Conservation (phyloP, 2,329 filamentous ascomycete species). For the Botrytis byssoidea region DNA sequence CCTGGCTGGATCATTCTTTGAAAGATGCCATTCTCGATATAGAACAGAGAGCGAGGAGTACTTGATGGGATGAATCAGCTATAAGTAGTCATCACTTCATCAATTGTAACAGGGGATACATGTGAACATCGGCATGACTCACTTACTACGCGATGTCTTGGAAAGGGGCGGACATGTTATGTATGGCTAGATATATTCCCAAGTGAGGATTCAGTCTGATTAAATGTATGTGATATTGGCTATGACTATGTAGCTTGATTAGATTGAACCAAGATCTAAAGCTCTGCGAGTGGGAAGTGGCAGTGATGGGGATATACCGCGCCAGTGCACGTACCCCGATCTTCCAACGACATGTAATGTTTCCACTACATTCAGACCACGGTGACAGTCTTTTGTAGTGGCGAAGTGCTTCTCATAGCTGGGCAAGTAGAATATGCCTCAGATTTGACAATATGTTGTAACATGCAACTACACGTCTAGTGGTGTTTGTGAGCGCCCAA, state of each 20-base stretch:
- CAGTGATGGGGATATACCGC: neutral
- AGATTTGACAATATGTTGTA: neutral
- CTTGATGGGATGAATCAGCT: neutral
- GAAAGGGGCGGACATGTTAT: too few relatives aligned
- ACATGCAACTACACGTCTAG: accelerated
- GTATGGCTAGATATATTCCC: neutral
- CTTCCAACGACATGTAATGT: neutral
- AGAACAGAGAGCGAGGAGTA: neutral
- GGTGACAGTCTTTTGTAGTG: neutral
- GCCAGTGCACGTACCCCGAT: neutral
- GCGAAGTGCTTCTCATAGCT: neutral
- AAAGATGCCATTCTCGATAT: neutral
- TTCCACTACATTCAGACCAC: neutral
- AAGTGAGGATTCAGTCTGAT: neutral
- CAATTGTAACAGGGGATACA: neutral
- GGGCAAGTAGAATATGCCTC: neutral
- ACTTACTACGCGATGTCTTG: neutral
- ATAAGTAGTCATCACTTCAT: neutral
- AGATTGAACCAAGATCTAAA: neutral
- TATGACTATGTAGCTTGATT: neutral
- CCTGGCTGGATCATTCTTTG: neutral
- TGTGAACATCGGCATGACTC: neutral
- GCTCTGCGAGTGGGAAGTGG: neutral
- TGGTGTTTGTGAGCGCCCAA: neutral
- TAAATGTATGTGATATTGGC: accelerated